These are phyloP conservation scores for Candida berthetii DNA, from an alignment of 805 yeast species.

Conservation along the genomic window DNA sequence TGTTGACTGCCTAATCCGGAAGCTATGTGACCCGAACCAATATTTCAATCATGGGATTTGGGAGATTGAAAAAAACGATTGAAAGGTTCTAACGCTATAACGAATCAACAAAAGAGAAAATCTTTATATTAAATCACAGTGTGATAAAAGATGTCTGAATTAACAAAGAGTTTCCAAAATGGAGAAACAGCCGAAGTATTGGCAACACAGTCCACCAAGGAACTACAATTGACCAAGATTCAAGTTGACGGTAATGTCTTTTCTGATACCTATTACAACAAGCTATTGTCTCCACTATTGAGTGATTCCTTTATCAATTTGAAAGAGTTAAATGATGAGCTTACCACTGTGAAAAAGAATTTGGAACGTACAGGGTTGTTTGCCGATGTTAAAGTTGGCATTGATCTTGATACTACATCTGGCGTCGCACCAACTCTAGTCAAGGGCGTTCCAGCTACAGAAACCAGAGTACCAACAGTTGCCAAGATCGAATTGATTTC, in stretches of 20 bases:
- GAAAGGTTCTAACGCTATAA: too few species aligned
- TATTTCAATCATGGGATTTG: too few species aligned
- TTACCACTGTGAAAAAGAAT: constrained; percentile 27
- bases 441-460: constrained; percentile 21
- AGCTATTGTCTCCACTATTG: constrained; percentile 37
- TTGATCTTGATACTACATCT: constrained; percentile 32
- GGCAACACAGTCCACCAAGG: constrained; percentile 13
- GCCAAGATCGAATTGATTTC: constrained; percentile 35
- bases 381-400: constrained; percentile 29
- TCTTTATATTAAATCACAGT: too few species aligned
- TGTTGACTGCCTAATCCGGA: too few species aligned
- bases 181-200: constrained; percentile 1
- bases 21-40: too few species aligned
- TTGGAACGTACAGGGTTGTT: constrained; percentile 40
- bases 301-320: constrained; percentile 28
- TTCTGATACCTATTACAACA: constrained; percentile 37
- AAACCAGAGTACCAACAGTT: constrained; percentile 34
- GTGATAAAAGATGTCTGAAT: too few species aligned
- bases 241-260: constrained; percentile 23
- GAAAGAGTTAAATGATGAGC: constrained; percentile 28
- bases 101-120: too few species aligned
- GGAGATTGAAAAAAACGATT: too few species aligned
- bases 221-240: constrained; percentile 11
- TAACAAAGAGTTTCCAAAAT: too few species aligned
- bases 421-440: constrained; percentile 18